Conservation (phyloP, 139 green algal species). For the Coelastrella sp. region DNA sequence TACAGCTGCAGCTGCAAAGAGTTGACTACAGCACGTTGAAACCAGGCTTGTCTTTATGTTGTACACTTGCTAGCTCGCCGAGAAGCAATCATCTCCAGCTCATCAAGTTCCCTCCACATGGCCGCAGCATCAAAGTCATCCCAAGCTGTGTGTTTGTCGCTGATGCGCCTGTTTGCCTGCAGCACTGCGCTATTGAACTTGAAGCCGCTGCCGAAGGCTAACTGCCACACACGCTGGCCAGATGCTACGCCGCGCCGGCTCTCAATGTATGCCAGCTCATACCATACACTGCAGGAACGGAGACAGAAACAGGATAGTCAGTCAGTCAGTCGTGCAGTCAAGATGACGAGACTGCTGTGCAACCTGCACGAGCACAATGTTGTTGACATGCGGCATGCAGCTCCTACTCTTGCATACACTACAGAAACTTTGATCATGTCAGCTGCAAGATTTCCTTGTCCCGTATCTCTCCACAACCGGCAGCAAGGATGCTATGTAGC, state of each 20-base stretch:
- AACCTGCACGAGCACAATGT: too few species aligned
- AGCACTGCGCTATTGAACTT: constrained; percentile 88
- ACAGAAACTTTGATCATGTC: not conserved
- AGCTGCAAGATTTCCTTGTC: not conserved
- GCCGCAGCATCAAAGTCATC: constrained; percentile 44
- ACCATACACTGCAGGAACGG: constrained; percentile 94
- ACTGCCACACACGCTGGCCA: constrained; percentile 91
- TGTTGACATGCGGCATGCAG: not conserved
- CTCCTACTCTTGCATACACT: constrained; percentile 52
- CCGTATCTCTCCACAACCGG: too few species aligned
- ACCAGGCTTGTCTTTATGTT: not conserved
- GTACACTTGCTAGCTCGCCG: not conserved
- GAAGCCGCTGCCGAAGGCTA: constrained; percentile 94
- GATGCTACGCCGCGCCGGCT: constrained; percentile 60
- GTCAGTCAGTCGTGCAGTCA: not conserved
- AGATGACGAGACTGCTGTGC: too few species aligned
- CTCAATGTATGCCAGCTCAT: constrained; percentile 79
- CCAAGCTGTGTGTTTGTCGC: constrained; percentile 30
- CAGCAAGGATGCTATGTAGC: too few species aligned
- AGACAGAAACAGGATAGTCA: constrained; percentile 81
- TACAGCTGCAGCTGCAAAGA: too few species aligned
- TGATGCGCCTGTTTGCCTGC: constrained; percentile 29
- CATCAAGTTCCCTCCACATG: constrained; percentile 54
- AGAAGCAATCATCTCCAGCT: not conserved
- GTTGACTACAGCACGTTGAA: too few species aligned